Base-by-base conservation (phyloP, 495 filamentous ascomycete species). In the Aeminium ludgeri region DNA sequence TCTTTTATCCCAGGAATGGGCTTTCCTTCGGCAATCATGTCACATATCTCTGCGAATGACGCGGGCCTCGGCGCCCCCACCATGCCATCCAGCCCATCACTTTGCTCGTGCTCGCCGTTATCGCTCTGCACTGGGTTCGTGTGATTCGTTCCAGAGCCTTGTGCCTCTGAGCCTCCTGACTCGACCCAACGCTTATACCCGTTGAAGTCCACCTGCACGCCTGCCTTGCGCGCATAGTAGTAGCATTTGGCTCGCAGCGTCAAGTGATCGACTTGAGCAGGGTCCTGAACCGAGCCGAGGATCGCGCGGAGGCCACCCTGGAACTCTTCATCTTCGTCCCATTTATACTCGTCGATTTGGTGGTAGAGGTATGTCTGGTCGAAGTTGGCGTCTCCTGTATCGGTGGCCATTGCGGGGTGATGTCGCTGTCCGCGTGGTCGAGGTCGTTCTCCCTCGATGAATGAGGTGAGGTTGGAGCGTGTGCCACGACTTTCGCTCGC, bases 1-100 rank as follows among this genome's bases (percentile, higher is more conserved):
- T 95, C 68, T 47, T 76, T 76, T 52, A 97, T 91, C 1, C 89
- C 89, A 0, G 85, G 82, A 37, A 97, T 80, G 3, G 78, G 76
- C 55, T 85, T 73, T 32, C 85, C 86, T 15, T 69, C 78, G 3
- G 78, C 80, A 48, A 97, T 83, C 23, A 95, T 73, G 32, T 83
- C 85, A 28, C 94, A 76, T 37, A 97, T 86, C 43, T 87, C 76
- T 20, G 81, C 75, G 53, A 97, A 96, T 2, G 78, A 80, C 18
- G 74, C 76, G 3, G 89, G 89, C 55, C 94, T 94, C 2, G 78
- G 72, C 20, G 59, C 51, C 12, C 41, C 34, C 1, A 10, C 29
- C 44, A 51, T 47, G 6, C 48, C 44, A 6, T 41, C 41, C 32
- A 37, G 12, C n/a, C 15, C 17, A n/a, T 28, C 28, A 2, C 13